Evolutionary conservation across 257 asterid genomes (phyloP), one percentile per base, ranked within the genome.

Genomic region (Jacaranda copaia): DNA sequence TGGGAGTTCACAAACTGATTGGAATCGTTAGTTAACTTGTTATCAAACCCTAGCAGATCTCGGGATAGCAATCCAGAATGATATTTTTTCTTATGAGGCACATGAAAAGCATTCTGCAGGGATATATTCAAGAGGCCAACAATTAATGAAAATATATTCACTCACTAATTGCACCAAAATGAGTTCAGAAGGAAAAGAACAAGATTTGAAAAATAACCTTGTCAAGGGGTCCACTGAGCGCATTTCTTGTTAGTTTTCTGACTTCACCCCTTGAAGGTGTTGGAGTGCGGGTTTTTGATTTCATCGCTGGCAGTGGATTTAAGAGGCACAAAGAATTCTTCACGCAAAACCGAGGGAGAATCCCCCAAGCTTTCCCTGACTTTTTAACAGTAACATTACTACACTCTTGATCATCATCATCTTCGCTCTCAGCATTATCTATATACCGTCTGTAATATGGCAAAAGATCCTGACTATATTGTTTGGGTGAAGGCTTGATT

Each of bases 221-320:
- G 63, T 89, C 92, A 39, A 96, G 88, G 70, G 99, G 98, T 68
- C 99, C 99, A 80, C 99, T 96, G 56, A 80, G 89, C 0, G 98
- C 89, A 64, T 84, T 91, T 85, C 97, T 87, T n/a, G 91, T 71
- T 53, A 90, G 68, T 84, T 93, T 83, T 45, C 85, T 79, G 73
- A 84, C 84, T 5, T 89, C 90, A 53, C 40, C 78, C 10, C 75
- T 78, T 5, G 89, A 61, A 79, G 97, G 89, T 10, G 87, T 78
- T 32, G 93, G 88, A 39, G 88, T 43, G 7, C 85, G 93, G 36
- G 80, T 62, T 84, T 77, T 91, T 14, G 85, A 61, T 73, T 90
- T 96, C 80, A 85, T 58, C 42, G 82, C 89, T 14, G 97, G 93
- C 72, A 89, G 75, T 8, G 96, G 96, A 83, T 87, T 93, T 74